Conservation (phyloP, 805 yeast species). For the Candida fluviatilis region DNA sequence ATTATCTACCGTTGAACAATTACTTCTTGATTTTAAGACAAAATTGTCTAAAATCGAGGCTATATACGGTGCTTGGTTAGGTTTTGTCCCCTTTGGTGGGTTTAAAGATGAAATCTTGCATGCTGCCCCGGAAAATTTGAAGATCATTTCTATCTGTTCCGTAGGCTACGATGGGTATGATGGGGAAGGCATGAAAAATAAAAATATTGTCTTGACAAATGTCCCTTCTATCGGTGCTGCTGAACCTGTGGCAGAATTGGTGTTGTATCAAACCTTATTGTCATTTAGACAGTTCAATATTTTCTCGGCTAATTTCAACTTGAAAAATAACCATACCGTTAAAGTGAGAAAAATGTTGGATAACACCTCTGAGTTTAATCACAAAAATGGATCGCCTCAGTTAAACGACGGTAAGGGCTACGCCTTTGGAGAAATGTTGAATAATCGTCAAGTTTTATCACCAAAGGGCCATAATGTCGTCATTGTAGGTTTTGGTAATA, state of each 20-base stretch:
- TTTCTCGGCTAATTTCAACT: constrained; percentile 40
- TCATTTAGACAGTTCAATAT: constrained; percentile 55
- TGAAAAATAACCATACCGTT: constrained; percentile 38
- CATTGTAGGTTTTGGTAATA: constrained; percentile 72
- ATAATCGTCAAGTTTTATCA: constrained; percentile 40
- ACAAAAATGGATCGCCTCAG: constrained; percentile 21
- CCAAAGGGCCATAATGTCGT: constrained; percentile 58
- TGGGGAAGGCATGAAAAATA: constrained; percentile 31
- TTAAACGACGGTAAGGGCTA: constrained; percentile 5
- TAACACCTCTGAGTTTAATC: constrained; percentile 30
- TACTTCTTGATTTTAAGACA: constrained; percentile 36
- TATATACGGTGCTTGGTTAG: constrained; percentile 59
- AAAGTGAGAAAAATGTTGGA: constrained; percentile 36
- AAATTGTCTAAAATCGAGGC: constrained; percentile 44
- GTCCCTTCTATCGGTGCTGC: constrained; percentile 55
- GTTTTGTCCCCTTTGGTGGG: constrained; percentile 50
- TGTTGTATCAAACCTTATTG: constrained; percentile 52
- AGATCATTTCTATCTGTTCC: constrained; percentile 49
- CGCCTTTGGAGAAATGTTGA: constrained; percentile 42
- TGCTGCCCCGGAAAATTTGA: constrained; percentile 41
- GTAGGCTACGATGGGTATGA: constrained; percentile 57
- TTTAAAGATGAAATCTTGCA: constrained; percentile 40
- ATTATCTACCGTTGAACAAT: constrained; percentile 39
- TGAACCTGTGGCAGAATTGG: constrained; percentile 71
- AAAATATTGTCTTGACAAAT: constrained; percentile 54